These are phyloP conservation scores for Lanmaoa rubissima DNA, from an alignment of 768 basidiomycete species.

Conservation along the genomic window DNA sequence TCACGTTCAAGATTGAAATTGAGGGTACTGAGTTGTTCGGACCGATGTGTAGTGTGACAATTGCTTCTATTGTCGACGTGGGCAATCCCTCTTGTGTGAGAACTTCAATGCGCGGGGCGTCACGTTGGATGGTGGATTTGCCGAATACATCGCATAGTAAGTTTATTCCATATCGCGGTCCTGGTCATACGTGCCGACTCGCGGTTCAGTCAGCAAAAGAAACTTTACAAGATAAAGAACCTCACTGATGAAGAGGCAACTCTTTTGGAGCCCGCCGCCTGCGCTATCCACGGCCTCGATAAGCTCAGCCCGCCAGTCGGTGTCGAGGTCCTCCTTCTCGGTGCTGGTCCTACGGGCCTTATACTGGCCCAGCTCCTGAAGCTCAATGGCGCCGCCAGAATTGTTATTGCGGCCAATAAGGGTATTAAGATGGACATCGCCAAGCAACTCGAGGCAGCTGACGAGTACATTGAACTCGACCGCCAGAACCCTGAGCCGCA, in stretches of 20 bases:
- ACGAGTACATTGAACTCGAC: slow-evolving; percentile 86
- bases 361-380: slow-evolving; percentile 87
- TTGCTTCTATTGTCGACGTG: slow-evolving; percentile 87
- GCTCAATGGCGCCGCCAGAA: slow-evolving; percentile 76
- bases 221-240: slow-evolving; percentile 86
- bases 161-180: slow-evolving; percentile 19
- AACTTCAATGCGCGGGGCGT: slow-evolving; percentile 81
- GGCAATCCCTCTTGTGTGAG: slow-evolving; percentile 81
- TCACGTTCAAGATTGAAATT: not conserved
- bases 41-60: slow-evolving; percentile 57
- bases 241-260: slow-evolving; percentile 85
- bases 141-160: slow-evolving; percentile 84
- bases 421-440: slow-evolving; percentile 91
- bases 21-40: slow-evolving; percentile 3
- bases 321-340: slow-evolving; percentile 78
- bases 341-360: slow-evolving; percentile 91
- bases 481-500: slow-evolving; percentile 69
- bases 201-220: slow-evolving; percentile 55
- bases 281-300: slow-evolving; percentile 90
- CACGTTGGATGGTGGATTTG: slow-evolving; percentile 81
- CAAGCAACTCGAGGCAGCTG: slow-evolving; percentile 70
- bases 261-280: slow-evolving; percentile 86
- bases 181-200: not conserved
- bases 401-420: slow-evolving; percentile 87
- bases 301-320: slow-evolving; percentile 82